Evolutionary conservation across 352 stramenopile species (phyloP).

Genomic region (Globisporangium heterothallicum): DNA sequence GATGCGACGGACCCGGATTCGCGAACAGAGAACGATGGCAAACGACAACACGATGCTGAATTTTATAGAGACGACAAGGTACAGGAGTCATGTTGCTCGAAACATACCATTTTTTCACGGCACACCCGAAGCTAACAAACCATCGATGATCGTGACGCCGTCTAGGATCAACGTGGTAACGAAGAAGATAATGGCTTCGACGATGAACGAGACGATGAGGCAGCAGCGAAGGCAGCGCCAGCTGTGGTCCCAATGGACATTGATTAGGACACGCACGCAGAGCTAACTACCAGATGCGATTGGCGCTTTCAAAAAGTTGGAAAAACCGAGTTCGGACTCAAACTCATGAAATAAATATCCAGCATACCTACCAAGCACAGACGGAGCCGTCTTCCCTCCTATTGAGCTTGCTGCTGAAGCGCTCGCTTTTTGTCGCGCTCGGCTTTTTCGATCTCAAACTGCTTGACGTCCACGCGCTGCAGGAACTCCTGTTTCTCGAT

Average conservation of each 20-base stretch:
- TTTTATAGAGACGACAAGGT: conserved; percentile 83
- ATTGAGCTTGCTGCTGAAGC: conserved; percentile 30
- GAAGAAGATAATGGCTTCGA: conserved; percentile 28
- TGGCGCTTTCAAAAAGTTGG: neutral
- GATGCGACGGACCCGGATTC: conserved; percentile 58
- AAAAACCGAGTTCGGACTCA: neutral
- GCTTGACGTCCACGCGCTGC: conserved; percentile 79
- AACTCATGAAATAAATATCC: conserved; percentile 10
- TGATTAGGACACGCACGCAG: conserved; percentile 26
- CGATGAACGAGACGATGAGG: conserved; percentile 20
- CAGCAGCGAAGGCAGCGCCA: conserved; percentile 42
- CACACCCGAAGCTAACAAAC: neutral
- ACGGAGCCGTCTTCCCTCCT: too few relatives aligned
- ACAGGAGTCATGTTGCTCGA: neutral
- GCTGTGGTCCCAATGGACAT: conserved; percentile 76
- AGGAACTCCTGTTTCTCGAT: conserved; percentile 96
- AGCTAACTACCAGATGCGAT: neutral
- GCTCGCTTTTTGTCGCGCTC: conserved; percentile 76
- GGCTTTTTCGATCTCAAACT: conserved; percentile 88
- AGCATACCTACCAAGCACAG: too few relatives aligned
- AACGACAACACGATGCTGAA: conserved; percentile 72
- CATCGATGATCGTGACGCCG: neutral
- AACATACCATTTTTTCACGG: neutral
- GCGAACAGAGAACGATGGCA: conserved; percentile 66
- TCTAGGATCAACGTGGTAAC: conserved; percentile 53